Evolutionary conservation across 768 basidiomycete species (phyloP), one percentile per base, ranked within the genome.

Genomic region (Lentinula boryana): DNA sequence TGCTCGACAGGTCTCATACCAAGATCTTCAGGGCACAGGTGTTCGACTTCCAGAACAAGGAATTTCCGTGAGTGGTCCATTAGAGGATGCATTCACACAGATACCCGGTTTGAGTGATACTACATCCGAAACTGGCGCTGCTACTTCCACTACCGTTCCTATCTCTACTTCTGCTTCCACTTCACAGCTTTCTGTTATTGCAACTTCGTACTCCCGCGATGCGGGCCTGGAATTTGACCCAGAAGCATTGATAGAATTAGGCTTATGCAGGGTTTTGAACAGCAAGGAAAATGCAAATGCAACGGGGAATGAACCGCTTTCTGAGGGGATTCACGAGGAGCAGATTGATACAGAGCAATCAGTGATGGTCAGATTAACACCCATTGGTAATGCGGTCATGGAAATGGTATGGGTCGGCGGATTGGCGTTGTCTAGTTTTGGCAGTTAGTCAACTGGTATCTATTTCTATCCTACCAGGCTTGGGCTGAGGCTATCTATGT

Each of bases 201-300:
- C 78, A 12, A 67, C 75, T 4, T 81, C 79, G 56, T 64, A 72
- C n/a, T 71, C 78, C 16, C 73, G 75, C 18, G 70, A 76, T 35
- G 68, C 67, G 1, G 82, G 83, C 8, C 78, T 87, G 41, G 76
- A 82, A 66, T 84, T 87, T 60, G 66, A 79, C 12, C 74, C 82
- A 1, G 77, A 87, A 27, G 85, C 84, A 4, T 70, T 86, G 51
- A 73, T 77, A 63, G 74, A 79, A 64, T 70, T 87, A 4, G 86
- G 84, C 0, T 74, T 87, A 57, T 83, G 81, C 62, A 51, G 18
- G 7, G 50, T 38, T 9, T 36, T 60, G 10, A 49, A 27, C 33
- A 41, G 46, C 46, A 48, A 23, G 21, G 46, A 23, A 21, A 16
- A 43, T 16, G 16, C 41, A 15, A 43, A 43, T n/a, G 18, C 31